A percentile compares a stretch with the other conserved stretches of the same genome.
Evolutionary conservation across 2,329 filamentous ascomycete species (phyloP).

Genomic region (Arthrobotrys sphaeroides): DNA sequence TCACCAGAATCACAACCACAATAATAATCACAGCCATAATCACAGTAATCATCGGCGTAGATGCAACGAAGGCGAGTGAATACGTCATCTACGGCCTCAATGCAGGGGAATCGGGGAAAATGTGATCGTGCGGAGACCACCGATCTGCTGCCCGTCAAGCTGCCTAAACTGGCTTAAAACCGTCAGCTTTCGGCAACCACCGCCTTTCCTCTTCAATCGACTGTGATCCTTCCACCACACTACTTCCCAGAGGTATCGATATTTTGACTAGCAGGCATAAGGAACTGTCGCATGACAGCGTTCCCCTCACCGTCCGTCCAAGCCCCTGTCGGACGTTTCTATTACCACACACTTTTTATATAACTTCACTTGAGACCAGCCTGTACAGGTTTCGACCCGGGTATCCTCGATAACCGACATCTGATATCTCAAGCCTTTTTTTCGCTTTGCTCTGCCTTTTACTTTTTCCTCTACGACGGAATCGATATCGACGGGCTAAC

Average conservation of each 20-base stretch:
- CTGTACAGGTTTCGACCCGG: slow-evolving; percentile 4
- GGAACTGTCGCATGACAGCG: slow-evolving; percentile 37
- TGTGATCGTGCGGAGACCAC: slow-evolving; percentile 19
- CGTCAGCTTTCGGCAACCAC: slow-evolving; percentile 50
- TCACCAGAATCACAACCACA: no score
- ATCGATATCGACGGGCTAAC: no score
- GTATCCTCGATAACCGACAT: slow-evolving; percentile 27
- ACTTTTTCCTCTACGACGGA: no score
- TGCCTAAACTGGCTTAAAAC: slow-evolving; percentile 42
- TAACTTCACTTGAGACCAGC: slow-evolving; percentile 33
- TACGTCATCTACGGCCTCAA: not conserved
- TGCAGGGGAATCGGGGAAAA: not conserved
- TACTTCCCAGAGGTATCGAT: not conserved
- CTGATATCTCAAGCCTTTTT: slow-evolving; percentile 19
- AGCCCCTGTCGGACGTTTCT: not conserved
- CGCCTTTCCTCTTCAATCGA: slow-evolving; percentile 10
- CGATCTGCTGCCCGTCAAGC: slow-evolving; percentile 16
- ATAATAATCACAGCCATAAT: no score
- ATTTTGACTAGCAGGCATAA: not conserved
- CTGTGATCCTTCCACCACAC: not conserved
- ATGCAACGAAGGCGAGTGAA: no score
- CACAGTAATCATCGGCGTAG: no score
- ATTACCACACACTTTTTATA: slow-evolving; percentile 45
- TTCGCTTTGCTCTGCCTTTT: no score
- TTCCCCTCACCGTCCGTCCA: slow-evolving; percentile 18